phyloP scores from a whole-genome alignment of 2,329 filamentous ascomycete species.

The Xylaria sp. region DNA sequence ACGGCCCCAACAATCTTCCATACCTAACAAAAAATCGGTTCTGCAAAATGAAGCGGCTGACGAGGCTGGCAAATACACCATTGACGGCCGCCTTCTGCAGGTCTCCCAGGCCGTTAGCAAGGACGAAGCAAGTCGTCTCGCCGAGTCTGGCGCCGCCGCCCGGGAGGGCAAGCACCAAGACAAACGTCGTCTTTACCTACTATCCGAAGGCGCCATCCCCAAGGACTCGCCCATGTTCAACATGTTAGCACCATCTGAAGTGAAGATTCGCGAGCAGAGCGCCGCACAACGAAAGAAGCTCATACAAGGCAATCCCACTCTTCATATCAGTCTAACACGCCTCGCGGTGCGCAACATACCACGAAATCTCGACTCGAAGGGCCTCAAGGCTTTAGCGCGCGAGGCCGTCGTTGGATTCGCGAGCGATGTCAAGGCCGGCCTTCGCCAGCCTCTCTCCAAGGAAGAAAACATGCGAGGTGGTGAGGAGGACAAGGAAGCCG shows the following conservation, averaged over 20 bases:
- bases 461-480: conserved; percentile 86
- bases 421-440: conserved; percentile 82
- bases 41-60: conserved; percentile 88
- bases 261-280: conserved; percentile 89
- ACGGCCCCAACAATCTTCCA: conserved; percentile 57
- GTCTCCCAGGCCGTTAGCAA: conserved; percentile 87
- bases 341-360: conserved; percentile 93
- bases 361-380: conserved; percentile 82
- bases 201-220: conserved; percentile 85
- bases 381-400: conserved; percentile 88
- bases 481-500: conserved; percentile 81
- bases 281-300: conserved; percentile 87
- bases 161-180: conserved; percentile 77
- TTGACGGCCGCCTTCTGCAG: conserved; percentile 88
- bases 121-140: conserved; percentile 78
- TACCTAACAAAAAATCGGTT: conserved; percentile 78
- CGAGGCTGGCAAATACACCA: conserved; percentile 83
- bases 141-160: conserved; percentile 75
- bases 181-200: conserved; percentile 87
- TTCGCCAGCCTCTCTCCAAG: conserved; percentile 81
- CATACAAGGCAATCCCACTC: conserved; percentile 87
- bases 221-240: conserved; percentile 81
- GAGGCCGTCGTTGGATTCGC: conserved; percentile 96
- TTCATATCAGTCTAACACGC: conserved; percentile 89
- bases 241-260: conserved; percentile 78